These are phyloP conservation scores for Cylindrotheca closterium DNA, from an alignment of 108 stramenopile genomes.

Conservation along the genomic window DNA sequence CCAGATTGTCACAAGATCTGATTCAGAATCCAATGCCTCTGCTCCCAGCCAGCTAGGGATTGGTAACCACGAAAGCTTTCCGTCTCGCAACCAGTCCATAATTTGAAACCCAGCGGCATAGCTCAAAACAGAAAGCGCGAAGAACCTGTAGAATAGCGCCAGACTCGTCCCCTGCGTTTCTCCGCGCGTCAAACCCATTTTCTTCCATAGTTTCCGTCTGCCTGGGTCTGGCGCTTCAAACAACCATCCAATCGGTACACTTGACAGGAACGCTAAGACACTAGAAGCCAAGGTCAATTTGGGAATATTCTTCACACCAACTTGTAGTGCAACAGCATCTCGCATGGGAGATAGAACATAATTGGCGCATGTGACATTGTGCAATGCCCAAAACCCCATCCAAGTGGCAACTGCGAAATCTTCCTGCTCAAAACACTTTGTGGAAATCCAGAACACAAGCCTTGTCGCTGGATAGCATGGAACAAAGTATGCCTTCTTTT, in stretches of 20 bases:
- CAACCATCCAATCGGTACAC: conserved; percentile 89
- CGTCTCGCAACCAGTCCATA: conserved; percentile 9
- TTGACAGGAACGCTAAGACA: conserved; percentile 67
- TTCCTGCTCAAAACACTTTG: conserved; percentile 12
- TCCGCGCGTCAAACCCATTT: conserved; percentile 86
- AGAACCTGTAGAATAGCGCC: conserved; percentile 83
- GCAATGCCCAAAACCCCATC: conserved; percentile 73
- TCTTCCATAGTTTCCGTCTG: conserved; percentile 67
- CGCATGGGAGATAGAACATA: conserved; percentile 82
- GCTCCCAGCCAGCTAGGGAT: not conserved
- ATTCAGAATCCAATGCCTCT: conserved; percentile 5
- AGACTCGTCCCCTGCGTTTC: conserved; percentile 88
- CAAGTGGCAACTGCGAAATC: conserved; percentile 45
- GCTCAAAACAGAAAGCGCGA: conserved; percentile 59
- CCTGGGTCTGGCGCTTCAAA: conserved; percentile 89
- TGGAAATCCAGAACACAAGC: conserved; percentile 20
- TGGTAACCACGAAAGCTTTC: not conserved
- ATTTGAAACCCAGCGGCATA: conserved; percentile 70
- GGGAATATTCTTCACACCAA: conserved; percentile 79
- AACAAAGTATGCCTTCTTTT: conserved; percentile 14
- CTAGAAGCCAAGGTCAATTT: conserved; percentile 70
- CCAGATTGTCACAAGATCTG: not conserved
- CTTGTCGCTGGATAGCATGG: conserved; percentile 27
- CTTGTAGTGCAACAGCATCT: conserved; percentile 80
- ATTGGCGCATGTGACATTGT: conserved; percentile 69